Percentiles rank a stretch among this genome's conserved stretches.
phyloP scores from a whole-genome alignment of 2,329 filamentous ascomycete genomes.

The Alternaria viburni region DNA sequence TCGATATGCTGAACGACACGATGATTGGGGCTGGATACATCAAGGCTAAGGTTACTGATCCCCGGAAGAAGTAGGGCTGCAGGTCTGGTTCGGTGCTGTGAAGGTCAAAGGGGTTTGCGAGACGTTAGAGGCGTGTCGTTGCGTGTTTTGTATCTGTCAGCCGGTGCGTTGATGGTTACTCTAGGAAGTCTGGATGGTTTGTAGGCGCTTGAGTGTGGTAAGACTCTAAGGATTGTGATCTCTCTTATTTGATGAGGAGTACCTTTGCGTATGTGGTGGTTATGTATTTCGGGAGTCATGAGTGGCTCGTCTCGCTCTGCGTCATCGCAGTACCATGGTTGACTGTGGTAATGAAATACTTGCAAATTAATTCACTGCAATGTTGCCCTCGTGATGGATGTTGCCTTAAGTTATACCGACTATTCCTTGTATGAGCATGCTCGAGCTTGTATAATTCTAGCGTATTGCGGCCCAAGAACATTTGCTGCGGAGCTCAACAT shows the following conservation, averaged over 20 bases:
- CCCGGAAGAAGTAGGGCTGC: background rate
- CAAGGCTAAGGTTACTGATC: background rate
- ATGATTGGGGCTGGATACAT: background rate
- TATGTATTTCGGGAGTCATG: too few species aligned
- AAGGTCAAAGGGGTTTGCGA: background rate
- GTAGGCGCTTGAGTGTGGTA: background rate
- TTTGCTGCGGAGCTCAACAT: fast-evolving
- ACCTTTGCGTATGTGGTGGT: too few species aligned
- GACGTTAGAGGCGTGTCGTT: background rate
- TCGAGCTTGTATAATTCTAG: background rate
- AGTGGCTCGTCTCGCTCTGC: too few species aligned
- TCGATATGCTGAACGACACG: background rate
- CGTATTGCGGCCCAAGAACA: background rate
- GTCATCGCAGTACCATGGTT: background rate
- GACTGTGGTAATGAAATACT: background rate
- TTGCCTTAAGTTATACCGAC: background rate
- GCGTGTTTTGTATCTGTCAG: background rate
- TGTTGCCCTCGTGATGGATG: background rate
- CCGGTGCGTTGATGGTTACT: background rate
- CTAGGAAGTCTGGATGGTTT: background rate
- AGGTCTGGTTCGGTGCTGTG: background rate
- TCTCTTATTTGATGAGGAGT: too few species aligned
- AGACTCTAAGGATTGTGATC: too few species aligned
- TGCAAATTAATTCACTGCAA: background rate
- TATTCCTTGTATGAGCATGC: background rate